Conservation (phyloP, 2,329 filamentous ascomycete genomes). For the Coniochaeta pulveracea region DNA sequence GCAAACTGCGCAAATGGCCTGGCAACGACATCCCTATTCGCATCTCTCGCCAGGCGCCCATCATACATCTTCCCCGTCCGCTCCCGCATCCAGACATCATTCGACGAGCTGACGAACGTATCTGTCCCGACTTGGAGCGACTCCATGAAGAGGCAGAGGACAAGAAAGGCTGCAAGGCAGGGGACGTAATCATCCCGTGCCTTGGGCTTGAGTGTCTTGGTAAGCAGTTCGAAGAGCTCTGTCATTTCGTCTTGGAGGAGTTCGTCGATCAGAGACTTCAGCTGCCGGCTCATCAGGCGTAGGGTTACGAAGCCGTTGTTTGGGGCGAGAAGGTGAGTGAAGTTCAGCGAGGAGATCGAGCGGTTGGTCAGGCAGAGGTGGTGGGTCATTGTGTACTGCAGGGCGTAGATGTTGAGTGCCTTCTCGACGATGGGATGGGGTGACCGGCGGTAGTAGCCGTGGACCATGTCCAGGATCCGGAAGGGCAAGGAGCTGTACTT, state of each 20-base stretch:
- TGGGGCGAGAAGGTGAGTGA: slow-evolving; percentile 30
- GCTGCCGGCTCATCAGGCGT: slow-evolving; percentile 42
- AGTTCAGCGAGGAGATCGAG: slow-evolving; percentile 28
- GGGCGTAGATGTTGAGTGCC: slow-evolving; percentile 42
- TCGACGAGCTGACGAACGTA: slow-evolving; percentile 37
- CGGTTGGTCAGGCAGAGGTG: slow-evolving; percentile 39
- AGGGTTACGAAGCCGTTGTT: slow-evolving; percentile 35
- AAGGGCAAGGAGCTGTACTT: slow-evolving; percentile 32
- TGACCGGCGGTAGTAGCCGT: slow-evolving; percentile 29
- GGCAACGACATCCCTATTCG: slow-evolving; percentile 42
- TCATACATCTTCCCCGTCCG: slow-evolving; percentile 23
- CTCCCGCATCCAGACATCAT: slow-evolving; percentile 33
- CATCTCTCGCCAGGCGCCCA: slow-evolving; percentile 30
- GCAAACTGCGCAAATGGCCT: slow-evolving; percentile 50
- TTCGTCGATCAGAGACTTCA: slow-evolving; percentile 46
- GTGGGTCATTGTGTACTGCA: slow-evolving; percentile 44
- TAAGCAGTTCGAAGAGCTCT: slow-evolving; percentile 39
- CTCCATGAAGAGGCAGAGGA: slow-evolving; percentile 49
- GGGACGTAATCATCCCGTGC: slow-evolving; percentile 42
- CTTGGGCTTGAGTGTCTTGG: slow-evolving; percentile 42
- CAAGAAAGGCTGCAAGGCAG: slow-evolving; percentile 43
- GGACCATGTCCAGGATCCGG: slow-evolving; percentile 34
- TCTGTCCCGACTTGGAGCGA: slow-evolving; percentile 41
- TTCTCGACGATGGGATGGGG: slow-evolving; percentile 35
- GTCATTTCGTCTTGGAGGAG: slow-evolving; percentile 39